Percentiles rank a stretch among this genome's conserved stretches.
Evolutionary conservation across 495 filamentous ascomycete genomes (phyloP).

Genomic region (Pyronema domesticum): DNA sequence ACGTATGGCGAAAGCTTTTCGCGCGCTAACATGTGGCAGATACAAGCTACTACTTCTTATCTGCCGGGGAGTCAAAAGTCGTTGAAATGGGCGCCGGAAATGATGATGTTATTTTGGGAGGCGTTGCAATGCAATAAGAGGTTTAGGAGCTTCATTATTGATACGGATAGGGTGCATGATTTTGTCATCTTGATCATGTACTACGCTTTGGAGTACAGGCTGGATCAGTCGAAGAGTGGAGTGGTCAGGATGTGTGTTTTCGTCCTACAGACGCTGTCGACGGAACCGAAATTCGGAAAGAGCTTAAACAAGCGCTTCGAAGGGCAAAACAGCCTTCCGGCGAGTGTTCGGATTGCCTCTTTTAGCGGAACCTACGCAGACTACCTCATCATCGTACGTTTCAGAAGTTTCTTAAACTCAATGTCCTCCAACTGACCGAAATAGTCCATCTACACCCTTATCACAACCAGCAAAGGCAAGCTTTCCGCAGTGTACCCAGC

Average conservation of each 20-base stretch:
- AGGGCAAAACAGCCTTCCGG: constrained; percentile 70
- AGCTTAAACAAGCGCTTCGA: constrained; percentile 81
- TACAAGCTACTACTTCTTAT: constrained; percentile 73
- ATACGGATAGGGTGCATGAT: constrained; percentile 83
- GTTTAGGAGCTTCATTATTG: constrained; percentile 91
- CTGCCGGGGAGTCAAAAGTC: constrained; percentile 71
- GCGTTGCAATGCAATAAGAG: constrained; percentile 93
- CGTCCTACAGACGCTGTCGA: constrained; percentile 84
- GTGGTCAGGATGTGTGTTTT: constrained; percentile 94
- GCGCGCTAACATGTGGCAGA: constrained; percentile 27
- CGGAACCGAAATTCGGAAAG: constrained; percentile 77
- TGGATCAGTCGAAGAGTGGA: constrained; percentile 74
- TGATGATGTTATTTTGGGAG: constrained; percentile 97
- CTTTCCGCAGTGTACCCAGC: constrained; percentile 87
- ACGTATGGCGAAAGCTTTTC: not conserved
- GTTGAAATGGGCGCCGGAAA: constrained; percentile 81
- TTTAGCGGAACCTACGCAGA: constrained; percentile 90
- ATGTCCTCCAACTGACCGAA: constrained; percentile 23
- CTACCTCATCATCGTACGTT: constrained; percentile 73
- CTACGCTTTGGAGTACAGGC: constrained; percentile 76
- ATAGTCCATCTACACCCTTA: constrained; percentile 80
- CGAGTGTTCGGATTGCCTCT: constrained; percentile 56
- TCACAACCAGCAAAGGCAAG: constrained; percentile 81
- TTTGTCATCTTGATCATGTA: constrained; percentile 82
- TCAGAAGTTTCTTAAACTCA: not conserved